A percentile compares a stretch with the other conserved stretches of the same genome.
phyloP scores from a whole-genome alignment of 192 early-diverging fungal genomes.

The Piromyces sp. region DNA sequence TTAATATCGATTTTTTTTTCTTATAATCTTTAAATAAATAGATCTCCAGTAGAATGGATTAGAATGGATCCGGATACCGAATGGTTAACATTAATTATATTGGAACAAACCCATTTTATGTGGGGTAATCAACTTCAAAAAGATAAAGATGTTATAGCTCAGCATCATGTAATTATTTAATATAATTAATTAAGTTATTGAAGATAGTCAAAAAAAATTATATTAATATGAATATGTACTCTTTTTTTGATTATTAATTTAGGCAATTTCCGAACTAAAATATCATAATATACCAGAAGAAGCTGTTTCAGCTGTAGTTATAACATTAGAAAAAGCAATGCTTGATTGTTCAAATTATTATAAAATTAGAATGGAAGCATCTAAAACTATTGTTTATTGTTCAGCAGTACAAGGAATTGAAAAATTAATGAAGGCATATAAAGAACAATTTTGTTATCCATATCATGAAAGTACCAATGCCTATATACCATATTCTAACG shows the following conservation, averaged over 20 bases:
- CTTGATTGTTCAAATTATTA: slow-evolving; percentile 68
- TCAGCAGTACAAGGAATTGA: slow-evolving; percentile 46
- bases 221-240: too few relatives aligned
- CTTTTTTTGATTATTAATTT: background rate
- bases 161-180: slow-evolving; percentile 45
- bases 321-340: slow-evolving; percentile 56
- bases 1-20: too few relatives aligned
- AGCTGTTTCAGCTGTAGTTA: slow-evolving; percentile 50
- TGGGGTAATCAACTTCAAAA: slow-evolving; percentile 82
- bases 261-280: slow-evolving; percentile 16
- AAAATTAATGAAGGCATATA: slow-evolving; percentile 27
- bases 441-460: slow-evolving; percentile 1
- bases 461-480: slow-evolving; percentile 19
- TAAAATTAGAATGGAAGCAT: slow-evolving; percentile 67
- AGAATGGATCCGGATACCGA: slow-evolving; percentile 83
- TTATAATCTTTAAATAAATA: background rate
- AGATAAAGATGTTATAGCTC: slow-evolving; percentile 80
- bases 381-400: slow-evolving; percentile 42
- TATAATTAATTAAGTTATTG: background rate
- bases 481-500: slow-evolving; percentile 65
- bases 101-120: slow-evolving; percentile 84
- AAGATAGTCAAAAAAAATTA: background rate
- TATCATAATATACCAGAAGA: slow-evolving; percentile 38
- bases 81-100: slow-evolving; percentile 75
- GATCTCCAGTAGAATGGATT: slow-evolving; percentile 88